These are phyloP conservation scores for Plantago major DNA, from an alignment of 257 asterid species.

Conservation along the genomic window DNA sequence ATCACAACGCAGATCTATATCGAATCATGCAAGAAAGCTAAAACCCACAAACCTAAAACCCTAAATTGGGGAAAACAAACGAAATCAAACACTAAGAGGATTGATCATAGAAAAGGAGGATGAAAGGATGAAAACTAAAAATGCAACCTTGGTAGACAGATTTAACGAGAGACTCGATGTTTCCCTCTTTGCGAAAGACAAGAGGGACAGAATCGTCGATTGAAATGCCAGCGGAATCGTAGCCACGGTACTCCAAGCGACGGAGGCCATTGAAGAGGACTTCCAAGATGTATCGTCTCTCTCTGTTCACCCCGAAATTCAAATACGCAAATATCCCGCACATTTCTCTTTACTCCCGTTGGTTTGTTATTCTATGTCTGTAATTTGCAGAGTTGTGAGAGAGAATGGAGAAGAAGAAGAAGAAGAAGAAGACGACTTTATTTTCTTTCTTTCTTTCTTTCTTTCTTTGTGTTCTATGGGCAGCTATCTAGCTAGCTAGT, in stretches of 20 bases:
- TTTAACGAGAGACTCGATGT: slow-evolving; percentile 79
- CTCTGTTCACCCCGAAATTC: slow-evolving; percentile 66
- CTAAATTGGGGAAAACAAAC: no score
- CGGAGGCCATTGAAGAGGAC: slow-evolving; percentile 80
- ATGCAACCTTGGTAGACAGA: slow-evolving; percentile 61
- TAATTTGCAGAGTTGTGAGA: not conserved
- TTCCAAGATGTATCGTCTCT: slow-evolving; percentile 73
- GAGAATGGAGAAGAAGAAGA: not conserved
- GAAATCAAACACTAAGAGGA: no score
- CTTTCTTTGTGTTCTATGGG: no score
- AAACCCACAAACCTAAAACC: not conserved
- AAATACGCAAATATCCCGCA: slow-evolving; percentile 96
- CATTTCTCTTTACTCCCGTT: no score
- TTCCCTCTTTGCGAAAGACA: slow-evolving; percentile 77
- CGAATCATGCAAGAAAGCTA: slow-evolving; percentile 1
- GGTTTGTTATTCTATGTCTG: not conserved
- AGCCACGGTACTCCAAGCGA: slow-evolving; percentile 96
- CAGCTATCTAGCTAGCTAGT: no score
- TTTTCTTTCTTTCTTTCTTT: no score
- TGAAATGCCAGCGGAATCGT: slow-evolving; percentile 88
- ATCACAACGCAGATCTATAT: not conserved
- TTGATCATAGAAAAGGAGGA: not conserved
- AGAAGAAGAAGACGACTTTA: no score
- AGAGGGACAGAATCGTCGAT: slow-evolving; percentile 51
- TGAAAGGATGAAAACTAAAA: not conserved